Base-by-base conservation (phyloP, 1,139 yeast genomes). In the Yamadazyma sp. region DNA sequence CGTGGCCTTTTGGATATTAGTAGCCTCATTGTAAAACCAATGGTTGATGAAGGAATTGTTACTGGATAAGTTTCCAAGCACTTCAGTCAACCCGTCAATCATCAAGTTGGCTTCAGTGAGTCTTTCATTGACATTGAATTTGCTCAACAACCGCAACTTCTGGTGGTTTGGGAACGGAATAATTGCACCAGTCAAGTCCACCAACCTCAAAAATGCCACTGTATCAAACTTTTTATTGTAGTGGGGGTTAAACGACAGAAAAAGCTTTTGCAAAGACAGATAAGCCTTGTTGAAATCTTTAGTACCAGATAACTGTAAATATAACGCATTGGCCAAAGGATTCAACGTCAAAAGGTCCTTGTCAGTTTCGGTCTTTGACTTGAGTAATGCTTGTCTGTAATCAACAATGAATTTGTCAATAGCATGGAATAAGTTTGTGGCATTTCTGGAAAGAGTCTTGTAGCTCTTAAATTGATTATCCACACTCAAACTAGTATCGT, bases 241-340 rank as follows among this genome's bases (percentile, higher is more conserved):
- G 24, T 54, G 44, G 10, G 57, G 57, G 29, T 56, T 56, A 28
- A 57, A 53, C 29, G 57, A 55, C 14, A 54, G 49, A 42, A 53
- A 56, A 18, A 73, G 49, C 45, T 61, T 61, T 46, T 64, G 67
- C 45, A 72, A 58, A 31, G 68, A 61, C 10, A 53, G 39, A 44
- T 65, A 70, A 1, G 77, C 76, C 40, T 65, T 68, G 15, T 61
- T 55, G 40, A 70, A 70, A 43, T 72, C 76, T 42, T 66, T 69
- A 16, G 76, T 65, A 1, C 74, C 74, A 1, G 70, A 67, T 44
- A 71, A 67, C 50, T 80, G 86, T 31, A 76, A 55, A 48, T 67
- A 76, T n/a, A 82, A 61, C 0, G 82, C 71, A 46, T 76, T 76
- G 0, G 87, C 81, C 38, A 82, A 57, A 0, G 89, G 90, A 14